Conservation (phyloP, 1,139 yeast genomes). For the Lodderomyces beijingensis region DNA sequence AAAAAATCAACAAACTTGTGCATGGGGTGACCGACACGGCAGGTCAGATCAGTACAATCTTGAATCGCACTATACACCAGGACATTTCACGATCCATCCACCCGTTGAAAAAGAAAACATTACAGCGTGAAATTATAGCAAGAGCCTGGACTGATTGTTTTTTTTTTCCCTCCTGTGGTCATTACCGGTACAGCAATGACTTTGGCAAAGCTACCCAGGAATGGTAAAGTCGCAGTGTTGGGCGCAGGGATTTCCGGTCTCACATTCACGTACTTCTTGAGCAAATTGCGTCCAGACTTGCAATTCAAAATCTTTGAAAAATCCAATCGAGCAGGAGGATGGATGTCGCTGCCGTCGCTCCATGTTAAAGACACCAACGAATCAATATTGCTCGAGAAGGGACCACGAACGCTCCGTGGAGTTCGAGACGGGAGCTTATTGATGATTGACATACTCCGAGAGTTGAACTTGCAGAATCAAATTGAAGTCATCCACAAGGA, state of each 20-base stretch:
- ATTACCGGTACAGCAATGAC: constrained; percentile 9
- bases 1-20: no score
- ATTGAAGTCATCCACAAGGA: constrained; percentile 46
- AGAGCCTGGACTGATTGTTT: no score
- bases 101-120: no score
- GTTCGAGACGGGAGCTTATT: constrained; percentile 62
- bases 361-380: constrained; percentile 6
- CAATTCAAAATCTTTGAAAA: constrained; percentile 60
- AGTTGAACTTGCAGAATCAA: constrained; percentile 37
- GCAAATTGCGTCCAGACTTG: constrained; percentile 67
- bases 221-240: constrained; percentile 56
- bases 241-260: constrained; percentile 93
- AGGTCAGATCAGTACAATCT: no score
- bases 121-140: no score
- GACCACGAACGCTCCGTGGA: constrained; percentile 73
- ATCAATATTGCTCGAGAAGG: constrained; percentile 52
- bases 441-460: constrained; percentile 52
- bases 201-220: constrained; percentile 15
- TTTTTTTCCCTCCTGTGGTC: no score
- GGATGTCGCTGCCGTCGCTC: constrained; percentile 49
- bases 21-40: no score
- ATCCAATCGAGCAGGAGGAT: constrained; percentile 64
- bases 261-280: constrained; percentile 69
- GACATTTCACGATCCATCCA: no score
- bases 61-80: no score